These are phyloP conservation scores for Cryphonectria parasitica DNA, from an alignment of 2,329 filamentous ascomycete genomes.

Conservation along the genomic window DNA sequence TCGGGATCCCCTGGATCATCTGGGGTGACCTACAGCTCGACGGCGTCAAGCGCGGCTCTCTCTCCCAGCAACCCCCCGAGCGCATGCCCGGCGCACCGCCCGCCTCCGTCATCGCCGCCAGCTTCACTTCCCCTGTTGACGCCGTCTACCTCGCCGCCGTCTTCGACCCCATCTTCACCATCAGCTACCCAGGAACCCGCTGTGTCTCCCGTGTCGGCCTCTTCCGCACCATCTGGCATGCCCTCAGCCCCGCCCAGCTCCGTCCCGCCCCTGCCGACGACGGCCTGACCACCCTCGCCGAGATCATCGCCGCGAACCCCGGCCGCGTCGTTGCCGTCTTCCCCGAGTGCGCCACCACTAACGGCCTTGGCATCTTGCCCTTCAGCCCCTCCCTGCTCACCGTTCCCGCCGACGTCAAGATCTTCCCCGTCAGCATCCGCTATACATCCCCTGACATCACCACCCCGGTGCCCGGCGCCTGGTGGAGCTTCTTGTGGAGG, in stretches of 20 bases:
- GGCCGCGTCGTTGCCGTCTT: constrained; percentile 82
- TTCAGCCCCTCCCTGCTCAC: constrained; percentile 78
- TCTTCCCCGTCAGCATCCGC: constrained; percentile 88
- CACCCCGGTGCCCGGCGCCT: constrained; percentile 80
- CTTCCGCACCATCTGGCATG: constrained; percentile 72
- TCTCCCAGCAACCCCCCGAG: constrained; percentile 72
- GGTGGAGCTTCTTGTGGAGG: constrained; percentile 79
- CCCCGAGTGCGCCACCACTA: constrained; percentile 92
- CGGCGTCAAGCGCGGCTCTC: constrained; percentile 88
- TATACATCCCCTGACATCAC: constrained; percentile 91
- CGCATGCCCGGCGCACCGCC: constrained; percentile 70
- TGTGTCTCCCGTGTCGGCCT: constrained; percentile 79
- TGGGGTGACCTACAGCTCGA: constrained; percentile 99
- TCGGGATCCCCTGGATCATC: constrained; percentile 91
- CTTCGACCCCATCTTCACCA: constrained; percentile 93
- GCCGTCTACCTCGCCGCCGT: constrained; percentile 92
- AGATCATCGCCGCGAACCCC: constrained; percentile 70
- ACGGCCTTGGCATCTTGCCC: constrained; percentile 86
- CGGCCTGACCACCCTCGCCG: constrained; percentile 62
- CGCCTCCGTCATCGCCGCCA: constrained; percentile 83
- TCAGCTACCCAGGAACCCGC: constrained; percentile 75
- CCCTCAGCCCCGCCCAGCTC: constrained; percentile 65
- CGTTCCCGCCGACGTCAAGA: constrained; percentile 67
- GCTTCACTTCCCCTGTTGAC: constrained; percentile 91
- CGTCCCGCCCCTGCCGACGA: constrained; percentile 46